Conservation (phyloP, 768 basidiomycete species). For the Boletus sensibilis region DNA sequence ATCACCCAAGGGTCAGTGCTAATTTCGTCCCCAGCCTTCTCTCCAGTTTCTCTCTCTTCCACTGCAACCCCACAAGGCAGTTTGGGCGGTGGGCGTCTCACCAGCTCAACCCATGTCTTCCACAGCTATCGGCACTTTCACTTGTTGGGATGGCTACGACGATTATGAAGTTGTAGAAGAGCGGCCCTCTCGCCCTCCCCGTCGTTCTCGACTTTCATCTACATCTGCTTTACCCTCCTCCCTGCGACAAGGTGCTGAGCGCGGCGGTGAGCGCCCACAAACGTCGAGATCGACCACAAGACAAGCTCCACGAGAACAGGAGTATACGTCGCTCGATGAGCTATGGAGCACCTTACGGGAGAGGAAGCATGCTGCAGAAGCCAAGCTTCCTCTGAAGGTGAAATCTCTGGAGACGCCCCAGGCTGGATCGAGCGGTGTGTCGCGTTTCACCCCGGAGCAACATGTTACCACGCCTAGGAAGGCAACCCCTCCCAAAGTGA, state of each 20-base stretch:
- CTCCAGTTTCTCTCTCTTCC: conserved; percentile 17
- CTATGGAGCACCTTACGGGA: conserved; percentile 68
- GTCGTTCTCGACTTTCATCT: conserved; percentile 24
- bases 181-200: conserved; percentile 15
- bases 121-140: conserved; percentile 35
- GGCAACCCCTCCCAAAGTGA: conserved; percentile 41
- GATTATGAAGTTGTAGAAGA: conserved; percentile 25
- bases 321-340: conserved; percentile 44
- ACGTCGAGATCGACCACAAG: conserved; percentile 13
- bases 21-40: conserved; percentile 22
- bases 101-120: conserved; percentile 28
- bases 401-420: conserved; percentile 54
- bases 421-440: conserved; percentile 17
- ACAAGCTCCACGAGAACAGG: conserved; percentile 21
- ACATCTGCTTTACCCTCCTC: conserved; percentile 13
- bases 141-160: conserved; percentile 35
- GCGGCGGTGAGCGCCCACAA: conserved; percentile 23
- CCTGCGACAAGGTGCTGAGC: conserved; percentile 16
- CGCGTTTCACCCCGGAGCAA: conserved; percentile 28
- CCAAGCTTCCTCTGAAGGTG: conserved; percentile 66
- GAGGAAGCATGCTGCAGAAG: conserved; percentile 65
- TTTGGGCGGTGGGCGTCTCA: conserved; percentile 20
- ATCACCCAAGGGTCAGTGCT: conserved; percentile 31
- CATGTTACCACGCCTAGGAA: conserved; percentile 25
- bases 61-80: conserved; percentile 21